Evolutionary conservation across 352 stramenopile species (phyloP).

Genomic region (Phytophthora kernoviae): DNA sequence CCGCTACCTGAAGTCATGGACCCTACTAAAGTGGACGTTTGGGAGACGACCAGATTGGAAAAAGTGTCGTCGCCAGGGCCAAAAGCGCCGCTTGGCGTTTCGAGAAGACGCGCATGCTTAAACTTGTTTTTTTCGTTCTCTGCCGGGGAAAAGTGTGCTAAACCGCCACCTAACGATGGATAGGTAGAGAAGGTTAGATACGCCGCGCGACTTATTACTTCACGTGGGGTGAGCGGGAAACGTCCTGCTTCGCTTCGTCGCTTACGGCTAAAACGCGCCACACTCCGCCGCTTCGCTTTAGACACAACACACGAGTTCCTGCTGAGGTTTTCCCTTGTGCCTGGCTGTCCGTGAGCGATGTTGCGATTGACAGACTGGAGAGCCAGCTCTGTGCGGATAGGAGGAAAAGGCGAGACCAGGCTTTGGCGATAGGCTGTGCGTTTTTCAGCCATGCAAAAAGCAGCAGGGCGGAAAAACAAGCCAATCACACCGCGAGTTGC

Average conservation of each 20-base stretch:
- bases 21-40: slow-evolving; percentile 26
- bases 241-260: slow-evolving; percentile 25
- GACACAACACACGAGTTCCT: slow-evolving; percentile 3
- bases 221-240: slow-evolving; percentile 1
- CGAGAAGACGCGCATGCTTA: slow-evolving; percentile 25
- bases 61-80: slow-evolving; percentile 18
- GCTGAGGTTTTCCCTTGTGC: slow-evolving; percentile 15
- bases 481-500: slow-evolving; percentile 16
- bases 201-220: slow-evolving; percentile 4
- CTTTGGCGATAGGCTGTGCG: not conserved
- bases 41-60: slow-evolving; percentile 38
- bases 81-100: slow-evolving; percentile 1
- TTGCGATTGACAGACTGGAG: slow-evolving; percentile 36
- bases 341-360: slow-evolving; percentile 7
- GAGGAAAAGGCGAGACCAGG: slow-evolving; percentile 7
- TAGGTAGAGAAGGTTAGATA: slow-evolving; percentile 11
- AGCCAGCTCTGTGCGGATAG: slow-evolving; percentile 33
- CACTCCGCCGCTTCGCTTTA: slow-evolving; percentile 24
- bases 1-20: slow-evolving; percentile 47
- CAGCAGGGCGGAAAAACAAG: slow-evolving; percentile 13
- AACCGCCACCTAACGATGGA: too few species aligned
- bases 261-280: too few species aligned
- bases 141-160: too few species aligned
- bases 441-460: slow-evolving; percentile 6
- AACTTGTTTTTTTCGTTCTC: too few species aligned